A percentile compares a stretch with the other conserved stretches of the same genome.
Evolutionary conservation across 139 green algal species (phyloP).

Genomic region (Micractinium conductrix): DNA sequence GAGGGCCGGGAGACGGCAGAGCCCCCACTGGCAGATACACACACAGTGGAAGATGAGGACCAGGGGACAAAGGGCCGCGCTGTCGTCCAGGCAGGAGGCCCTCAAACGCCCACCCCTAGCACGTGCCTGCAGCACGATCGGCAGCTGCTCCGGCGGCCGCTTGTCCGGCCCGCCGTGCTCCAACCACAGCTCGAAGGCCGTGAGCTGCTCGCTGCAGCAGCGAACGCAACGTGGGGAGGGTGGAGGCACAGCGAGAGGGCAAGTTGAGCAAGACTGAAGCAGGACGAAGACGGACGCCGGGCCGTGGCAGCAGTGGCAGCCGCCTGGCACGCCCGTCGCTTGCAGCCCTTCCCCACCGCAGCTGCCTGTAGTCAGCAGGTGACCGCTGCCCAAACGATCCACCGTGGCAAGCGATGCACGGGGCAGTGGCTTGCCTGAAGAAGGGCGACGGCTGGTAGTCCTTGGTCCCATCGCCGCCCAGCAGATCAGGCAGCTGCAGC

Average conservation of each 20-base stretch:
- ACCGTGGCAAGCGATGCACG: no score
- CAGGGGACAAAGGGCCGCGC: neutral
- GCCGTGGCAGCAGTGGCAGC: no score
- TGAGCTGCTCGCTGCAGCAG: slow-evolving; percentile 88
- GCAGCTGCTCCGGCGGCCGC: slow-evolving; percentile 96
- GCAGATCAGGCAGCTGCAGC: slow-evolving; percentile 57
- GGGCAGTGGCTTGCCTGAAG: slow-evolving; percentile 82
- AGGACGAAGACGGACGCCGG: no score
- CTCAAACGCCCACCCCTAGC: neutral
- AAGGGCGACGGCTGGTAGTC: slow-evolving; percentile 81
- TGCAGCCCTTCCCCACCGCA: no score
- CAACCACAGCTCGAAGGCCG: slow-evolving; percentile 98
- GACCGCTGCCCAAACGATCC: no score
- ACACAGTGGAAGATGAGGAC: neutral
- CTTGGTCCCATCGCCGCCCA: slow-evolving; percentile 22
- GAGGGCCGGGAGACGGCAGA: no score
- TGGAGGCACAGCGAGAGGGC: neutral
- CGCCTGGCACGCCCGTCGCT: no score
- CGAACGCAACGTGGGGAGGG: neutral
- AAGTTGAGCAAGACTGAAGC: neutral
- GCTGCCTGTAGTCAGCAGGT: no score
- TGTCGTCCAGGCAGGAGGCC: neutral
- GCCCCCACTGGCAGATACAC: neutral
- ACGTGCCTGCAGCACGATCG: slow-evolving; percentile 94
- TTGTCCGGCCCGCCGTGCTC: slow-evolving; percentile 82